Evolutionary conservation across 2,329 filamentous ascomycete species (phyloP).

Genomic region (Aspergillus ruber): DNA sequence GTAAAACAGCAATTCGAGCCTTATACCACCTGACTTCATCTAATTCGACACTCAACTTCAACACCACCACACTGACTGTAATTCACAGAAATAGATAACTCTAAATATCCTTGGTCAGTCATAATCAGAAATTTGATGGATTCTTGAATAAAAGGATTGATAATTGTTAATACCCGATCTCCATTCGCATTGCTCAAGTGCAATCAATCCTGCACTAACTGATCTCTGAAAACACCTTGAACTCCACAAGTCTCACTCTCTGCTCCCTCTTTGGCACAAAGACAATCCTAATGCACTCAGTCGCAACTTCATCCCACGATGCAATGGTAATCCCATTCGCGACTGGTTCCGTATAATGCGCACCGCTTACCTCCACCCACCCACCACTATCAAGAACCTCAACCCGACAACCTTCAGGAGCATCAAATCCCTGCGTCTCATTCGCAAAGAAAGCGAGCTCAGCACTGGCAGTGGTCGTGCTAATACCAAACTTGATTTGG

Average conservation of each 20-base stretch:
- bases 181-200: too few relatives aligned
- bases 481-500: slow-evolving; percentile 8
- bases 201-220: too few relatives aligned
- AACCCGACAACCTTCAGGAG: slow-evolving; percentile 7
- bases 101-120: too few relatives aligned
- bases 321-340: slow-evolving; percentile 13
- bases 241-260: slow-evolving; percentile 13
- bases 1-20: too few relatives aligned
- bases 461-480: slow-evolving; percentile 1
- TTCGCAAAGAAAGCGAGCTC: slow-evolving; percentile 15
- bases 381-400: slow-evolving; percentile 5
- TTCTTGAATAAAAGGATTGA: too few relatives aligned
- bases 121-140: too few relatives aligned
- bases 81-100: too few relatives aligned
- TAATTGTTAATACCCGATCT: too few relatives aligned
- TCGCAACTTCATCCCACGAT: slow-evolving; percentile 7
- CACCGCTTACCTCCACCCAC: slow-evolving; percentile 10
- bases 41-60: too few relatives aligned
- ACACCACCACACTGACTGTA: too few relatives aligned
- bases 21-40: too few relatives aligned
- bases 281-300: slow-evolving; percentile 6
- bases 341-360: slow-evolving; percentile 3
- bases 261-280: slow-evolving; percentile 7
- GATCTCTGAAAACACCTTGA: slow-evolving; percentile 9
- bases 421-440: slow-evolving; percentile 8